Percentiles rank a stretch among this genome's conserved stretches.
phyloP scores from a whole-genome alignment of 768 basidiomycete species.

The Psilocybe sp. region DNA sequence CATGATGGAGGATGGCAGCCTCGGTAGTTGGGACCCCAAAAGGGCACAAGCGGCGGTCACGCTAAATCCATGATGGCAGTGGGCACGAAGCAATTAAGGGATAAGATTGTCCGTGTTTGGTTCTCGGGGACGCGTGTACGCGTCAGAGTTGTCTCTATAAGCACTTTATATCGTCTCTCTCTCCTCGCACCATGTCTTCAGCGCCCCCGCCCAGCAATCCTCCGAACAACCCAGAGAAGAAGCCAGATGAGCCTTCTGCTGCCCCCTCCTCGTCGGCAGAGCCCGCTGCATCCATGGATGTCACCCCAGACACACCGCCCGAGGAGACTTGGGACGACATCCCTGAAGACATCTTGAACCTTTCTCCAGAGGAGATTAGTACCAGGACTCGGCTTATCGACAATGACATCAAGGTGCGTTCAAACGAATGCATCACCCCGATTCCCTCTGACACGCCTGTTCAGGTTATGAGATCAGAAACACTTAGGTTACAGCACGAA shows the following conservation, averaged over 20 bases:
- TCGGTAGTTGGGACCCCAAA: background rate
- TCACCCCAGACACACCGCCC: conserved; percentile 60
- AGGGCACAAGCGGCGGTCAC: background rate
- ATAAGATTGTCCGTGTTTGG: conserved; percentile 25
- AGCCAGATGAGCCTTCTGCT: conserved; percentile 35
- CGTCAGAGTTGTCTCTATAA: conserved; percentile 26
- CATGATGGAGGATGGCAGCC: conserved; percentile 22
- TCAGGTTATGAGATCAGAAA: conserved; percentile 98
- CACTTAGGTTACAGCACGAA: conserved; percentile 87
- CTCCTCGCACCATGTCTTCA: conserved; percentile 49
- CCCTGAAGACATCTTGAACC: conserved; percentile 78
- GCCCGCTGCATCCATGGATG: conserved; percentile 61
- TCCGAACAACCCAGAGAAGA: conserved; percentile 50
- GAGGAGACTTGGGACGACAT: conserved; percentile 92
- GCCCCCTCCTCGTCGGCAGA: conserved; percentile 29
- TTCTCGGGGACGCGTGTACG: conserved; percentile 38
- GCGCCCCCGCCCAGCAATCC: conserved; percentile 52
- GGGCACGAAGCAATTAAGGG: conserved; percentile 6
- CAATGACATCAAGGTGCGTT: conserved; percentile 87
- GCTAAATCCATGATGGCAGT: background rate
- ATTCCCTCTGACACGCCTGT: background rate
- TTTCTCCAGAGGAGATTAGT: conserved; percentile 82
- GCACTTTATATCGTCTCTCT: conserved; percentile 9
- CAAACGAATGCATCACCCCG: background rate
- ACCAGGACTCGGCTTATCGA: conserved; percentile 92